A percentile compares a stretch with the other conserved stretches of the same genome.
These are phyloP conservation scores for Pleurotus cornucopiae DNA, from an alignment of 768 basidiomycete species.

Conservation along the genomic window DNA sequence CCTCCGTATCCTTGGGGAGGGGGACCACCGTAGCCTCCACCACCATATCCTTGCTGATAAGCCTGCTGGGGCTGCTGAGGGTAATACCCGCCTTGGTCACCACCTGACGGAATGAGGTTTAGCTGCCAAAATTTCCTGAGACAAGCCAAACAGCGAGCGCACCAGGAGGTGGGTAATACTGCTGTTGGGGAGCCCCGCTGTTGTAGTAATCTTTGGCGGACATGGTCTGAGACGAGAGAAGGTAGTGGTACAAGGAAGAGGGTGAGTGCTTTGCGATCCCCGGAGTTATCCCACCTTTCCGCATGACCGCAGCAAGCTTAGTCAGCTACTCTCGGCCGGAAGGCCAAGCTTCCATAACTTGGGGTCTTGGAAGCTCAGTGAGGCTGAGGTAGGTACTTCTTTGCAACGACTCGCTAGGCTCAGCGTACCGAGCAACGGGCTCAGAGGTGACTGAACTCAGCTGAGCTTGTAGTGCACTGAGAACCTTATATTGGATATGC, in stretches of 20 bases:
- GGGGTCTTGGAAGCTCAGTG: too few relatives aligned
- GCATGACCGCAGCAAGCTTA: conserved; percentile 15
- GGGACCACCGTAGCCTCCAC: conserved; percentile 28
- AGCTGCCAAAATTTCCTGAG: too few relatives aligned
- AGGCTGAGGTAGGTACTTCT: too few relatives aligned
- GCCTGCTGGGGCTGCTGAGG: conserved; percentile 68
- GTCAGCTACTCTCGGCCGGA: neutral
- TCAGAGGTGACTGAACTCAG: too few relatives aligned
- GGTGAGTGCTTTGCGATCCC: conserved; percentile 7
- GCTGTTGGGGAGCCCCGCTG: conserved; percentile 43
- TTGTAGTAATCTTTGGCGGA: conserved; percentile 75
- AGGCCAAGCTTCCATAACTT: too few relatives aligned
- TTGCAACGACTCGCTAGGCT: too few relatives aligned
- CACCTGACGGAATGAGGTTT: neutral
- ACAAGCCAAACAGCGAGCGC: conserved; percentile 11
- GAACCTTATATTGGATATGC: too few relatives aligned
- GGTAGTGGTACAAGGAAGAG: conserved; percentile 13
- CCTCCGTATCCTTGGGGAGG: conserved; percentile 35
- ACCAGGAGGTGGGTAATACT: conserved; percentile 55
- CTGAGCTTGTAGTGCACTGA: too few relatives aligned
- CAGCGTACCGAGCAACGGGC: too few relatives aligned
- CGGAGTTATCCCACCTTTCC: conserved; percentile 15
- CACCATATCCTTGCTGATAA: conserved; percentile 43
- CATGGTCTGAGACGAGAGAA: conserved; percentile 35
- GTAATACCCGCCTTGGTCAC: conserved; percentile 30